A percentile compares a stretch with the other conserved stretches of the same genome.
phyloP scores from a whole-genome alignment of 441 rosid species.

The Metrosideros polymorpha region DNA sequence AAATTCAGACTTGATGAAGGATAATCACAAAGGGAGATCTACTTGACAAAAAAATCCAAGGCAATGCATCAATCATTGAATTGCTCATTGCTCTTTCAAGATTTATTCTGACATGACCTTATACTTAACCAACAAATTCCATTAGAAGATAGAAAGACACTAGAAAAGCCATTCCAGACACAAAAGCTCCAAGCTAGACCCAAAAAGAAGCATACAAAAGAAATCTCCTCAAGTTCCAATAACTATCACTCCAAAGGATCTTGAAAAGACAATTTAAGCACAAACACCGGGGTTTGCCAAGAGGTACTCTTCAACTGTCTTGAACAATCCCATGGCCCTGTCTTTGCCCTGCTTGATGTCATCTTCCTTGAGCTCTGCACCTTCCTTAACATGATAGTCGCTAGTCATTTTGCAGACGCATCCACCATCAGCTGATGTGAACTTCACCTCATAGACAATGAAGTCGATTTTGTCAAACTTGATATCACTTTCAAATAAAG shows the following conservation, averaged over 20 bases:
- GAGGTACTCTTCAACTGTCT: neutral
- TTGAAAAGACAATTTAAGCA: neutral
- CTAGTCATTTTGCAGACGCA: constrained; percentile 1
- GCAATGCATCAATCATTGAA: too few relatives aligned
- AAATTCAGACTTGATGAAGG: too few relatives aligned
- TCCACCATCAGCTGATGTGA: neutral
- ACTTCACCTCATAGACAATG: neutral
- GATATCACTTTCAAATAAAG: neutral
- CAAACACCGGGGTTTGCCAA: neutral
- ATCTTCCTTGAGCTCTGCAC: neutral
- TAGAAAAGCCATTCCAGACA: neutral
- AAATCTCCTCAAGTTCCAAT: neutral
- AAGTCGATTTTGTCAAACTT: neutral
- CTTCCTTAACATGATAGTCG: neutral
- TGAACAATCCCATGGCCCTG: neutral
- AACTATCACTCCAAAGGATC: neutral
- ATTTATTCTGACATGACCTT: neutral
- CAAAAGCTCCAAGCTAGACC: neutral
- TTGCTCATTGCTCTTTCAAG: too few relatives aligned
- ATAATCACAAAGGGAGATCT: too few relatives aligned
- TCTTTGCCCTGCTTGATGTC: neutral
- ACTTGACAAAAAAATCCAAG: too few relatives aligned
- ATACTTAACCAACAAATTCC: neutral
- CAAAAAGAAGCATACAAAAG: neutral
- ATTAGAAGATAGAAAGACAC: neutral